Evolutionary conservation across 2,329 filamentous ascomycete genomes (phyloP).

Genomic region (Aspergillus neoniger): DNA sequence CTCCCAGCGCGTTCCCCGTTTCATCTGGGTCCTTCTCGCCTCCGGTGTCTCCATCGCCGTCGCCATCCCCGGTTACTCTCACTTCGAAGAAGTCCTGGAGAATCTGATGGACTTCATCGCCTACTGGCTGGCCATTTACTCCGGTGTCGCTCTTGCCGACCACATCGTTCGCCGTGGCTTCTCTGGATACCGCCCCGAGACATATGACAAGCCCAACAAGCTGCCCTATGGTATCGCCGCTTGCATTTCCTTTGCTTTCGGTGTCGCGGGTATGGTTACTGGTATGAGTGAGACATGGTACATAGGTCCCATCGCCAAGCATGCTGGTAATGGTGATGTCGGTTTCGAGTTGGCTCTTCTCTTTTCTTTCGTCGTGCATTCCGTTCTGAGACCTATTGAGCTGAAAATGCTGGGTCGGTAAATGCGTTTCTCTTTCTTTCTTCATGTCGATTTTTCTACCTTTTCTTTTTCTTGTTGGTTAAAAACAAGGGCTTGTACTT

Average conservation of each 20-base stretch:
- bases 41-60: conserved; percentile 68
- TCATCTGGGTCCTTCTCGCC: conserved; percentile 65
- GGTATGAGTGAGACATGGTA: conserved; percentile 73
- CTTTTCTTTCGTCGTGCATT: conserved; percentile 58
- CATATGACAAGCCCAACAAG: conserved; percentile 59
- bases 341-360: conserved; percentile 68
- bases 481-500: conserved; percentile 11
- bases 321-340: conserved; percentile 62
- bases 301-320: conserved; percentile 65
- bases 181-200: conserved; percentile 58
- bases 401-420: conserved; percentile 47
- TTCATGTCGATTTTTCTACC: neutral
- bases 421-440: conserved; percentile 11
- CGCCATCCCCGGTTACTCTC: conserved; percentile 67
- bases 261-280: conserved; percentile 65
- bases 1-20: conserved; percentile 65
- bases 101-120: conserved; percentile 70
- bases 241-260: conserved; percentile 62
- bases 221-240: conserved; percentile 68
- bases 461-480: conserved; percentile 1
- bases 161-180: conserved; percentile 68
- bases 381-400: conserved; percentile 54
- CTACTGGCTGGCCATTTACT: conserved; percentile 76
- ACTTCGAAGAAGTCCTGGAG: conserved; percentile 66
- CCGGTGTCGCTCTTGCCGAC: conserved; percentile 64